Conservation (phyloP, 2,329 filamentous ascomycete species). For the Oidium heveae region DNA sequence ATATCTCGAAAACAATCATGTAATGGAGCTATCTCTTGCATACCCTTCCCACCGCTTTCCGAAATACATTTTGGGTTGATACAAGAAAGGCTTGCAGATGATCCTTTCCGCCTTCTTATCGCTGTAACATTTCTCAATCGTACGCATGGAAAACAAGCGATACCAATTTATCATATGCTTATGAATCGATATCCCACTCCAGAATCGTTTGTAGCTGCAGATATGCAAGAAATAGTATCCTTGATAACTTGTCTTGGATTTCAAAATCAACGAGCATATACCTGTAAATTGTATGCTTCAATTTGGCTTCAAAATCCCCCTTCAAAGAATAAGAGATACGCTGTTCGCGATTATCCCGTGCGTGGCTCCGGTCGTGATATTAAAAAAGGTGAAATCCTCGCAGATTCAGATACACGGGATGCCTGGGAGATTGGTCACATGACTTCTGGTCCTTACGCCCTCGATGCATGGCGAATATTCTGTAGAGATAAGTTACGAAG, state of each 20-base stretch:
- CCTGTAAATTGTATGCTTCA: slow-evolving; percentile 44
- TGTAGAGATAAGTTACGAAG: slow-evolving; percentile 57
- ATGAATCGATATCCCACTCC: slow-evolving; percentile 44
- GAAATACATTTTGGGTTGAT: slow-evolving; percentile 48
- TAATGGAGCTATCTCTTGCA: slow-evolving; percentile 19
- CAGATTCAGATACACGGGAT: slow-evolving; percentile 16
- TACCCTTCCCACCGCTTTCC: slow-evolving; percentile 43
- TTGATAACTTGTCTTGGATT: slow-evolving; percentile 50
- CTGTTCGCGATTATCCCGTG: slow-evolving; percentile 28
- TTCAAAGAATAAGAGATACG: slow-evolving; percentile 26
- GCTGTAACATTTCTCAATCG: slow-evolving; percentile 69
- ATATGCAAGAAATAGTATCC: slow-evolving; percentile 27
- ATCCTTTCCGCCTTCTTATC: slow-evolving; percentile 60
- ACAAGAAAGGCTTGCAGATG: slow-evolving; percentile 50
- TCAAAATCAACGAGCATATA: slow-evolving; percentile 37
- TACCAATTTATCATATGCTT: slow-evolving; percentile 49
- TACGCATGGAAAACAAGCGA: slow-evolving; percentile 46
- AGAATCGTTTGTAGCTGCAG: slow-evolving; percentile 30
- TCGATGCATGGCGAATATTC: slow-evolving; percentile 87
- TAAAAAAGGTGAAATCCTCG: slow-evolving; percentile 20
- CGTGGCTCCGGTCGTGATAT: slow-evolving; percentile 23
- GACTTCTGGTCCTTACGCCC: slow-evolving; percentile 56
- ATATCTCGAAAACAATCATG: slow-evolving; percentile 6
- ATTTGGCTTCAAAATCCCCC: slow-evolving; percentile 43
- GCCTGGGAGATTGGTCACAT: slow-evolving; percentile 70